These are phyloP conservation scores for Bacidia rubella DNA, from an alignment of 495 filamentous ascomycete species.

Conservation along the genomic window DNA sequence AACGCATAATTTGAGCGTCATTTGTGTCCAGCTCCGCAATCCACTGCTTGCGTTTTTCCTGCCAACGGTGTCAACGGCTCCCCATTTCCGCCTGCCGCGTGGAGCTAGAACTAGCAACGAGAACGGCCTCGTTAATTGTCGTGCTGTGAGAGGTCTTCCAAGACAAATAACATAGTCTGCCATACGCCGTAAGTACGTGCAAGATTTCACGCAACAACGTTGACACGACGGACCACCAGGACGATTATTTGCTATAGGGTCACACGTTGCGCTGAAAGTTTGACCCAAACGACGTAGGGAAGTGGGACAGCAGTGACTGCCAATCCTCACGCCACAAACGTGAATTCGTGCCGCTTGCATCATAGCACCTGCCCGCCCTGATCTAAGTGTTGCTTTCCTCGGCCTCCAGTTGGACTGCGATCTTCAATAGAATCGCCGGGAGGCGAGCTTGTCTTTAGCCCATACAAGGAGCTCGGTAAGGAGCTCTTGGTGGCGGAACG, in stretches of 20 bases:
- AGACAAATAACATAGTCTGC: neutral
- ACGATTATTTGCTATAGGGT: too few relatives aligned
- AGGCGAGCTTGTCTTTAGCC: neutral
- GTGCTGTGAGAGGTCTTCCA: neutral
- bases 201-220: too few relatives aligned
- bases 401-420: neutral
- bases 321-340: neutral
- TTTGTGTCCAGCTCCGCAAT: neutral
- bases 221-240: too few relatives aligned
- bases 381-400: neutral
- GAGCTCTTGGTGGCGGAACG: slow-evolving; percentile 2
- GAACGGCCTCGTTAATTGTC: neutral
- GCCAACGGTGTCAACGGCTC: neutral
- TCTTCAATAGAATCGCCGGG: neutral
- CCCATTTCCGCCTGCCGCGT: neutral
- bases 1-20: neutral
- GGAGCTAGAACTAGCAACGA: neutral
- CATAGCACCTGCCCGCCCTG: neutral
- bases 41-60: neutral
- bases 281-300: neutral
- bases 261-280: too few relatives aligned
- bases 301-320: neutral
- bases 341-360: neutral
- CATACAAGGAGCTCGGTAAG: neutral
- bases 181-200: neutral